phyloP scores from a whole-genome alignment of 352 stramenopile species.

The Phytophthora aleatoria region DNA sequence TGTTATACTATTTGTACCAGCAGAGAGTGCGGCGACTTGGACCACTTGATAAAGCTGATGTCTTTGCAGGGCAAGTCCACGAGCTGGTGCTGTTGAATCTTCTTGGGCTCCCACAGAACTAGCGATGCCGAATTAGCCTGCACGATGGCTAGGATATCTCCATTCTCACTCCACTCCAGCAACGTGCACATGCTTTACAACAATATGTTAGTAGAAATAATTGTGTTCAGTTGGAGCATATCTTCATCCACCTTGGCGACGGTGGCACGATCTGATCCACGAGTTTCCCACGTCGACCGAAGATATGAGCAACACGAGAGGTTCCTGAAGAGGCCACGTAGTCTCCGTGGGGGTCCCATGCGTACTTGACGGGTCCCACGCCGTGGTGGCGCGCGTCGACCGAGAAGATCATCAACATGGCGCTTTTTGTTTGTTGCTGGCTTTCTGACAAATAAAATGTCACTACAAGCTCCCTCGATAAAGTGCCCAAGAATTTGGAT shows the following conservation, averaged over 20 bases:
- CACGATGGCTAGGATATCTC: constrained; percentile 72
- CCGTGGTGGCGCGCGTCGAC: constrained; percentile 81
- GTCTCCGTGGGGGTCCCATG: constrained; percentile 78
- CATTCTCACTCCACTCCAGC: constrained; percentile 76
- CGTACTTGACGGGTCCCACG: constrained; percentile 72
- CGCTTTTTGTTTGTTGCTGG: constrained; percentile 6
- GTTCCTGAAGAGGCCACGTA: constrained; percentile 78
- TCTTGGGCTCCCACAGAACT: constrained; percentile 75
- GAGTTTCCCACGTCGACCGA: constrained; percentile 68
- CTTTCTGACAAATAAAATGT: constrained; percentile 13
- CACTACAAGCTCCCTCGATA: neutral
- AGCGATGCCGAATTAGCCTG: constrained; percentile 75
- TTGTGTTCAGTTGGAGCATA: neutral
- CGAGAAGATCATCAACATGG: constrained; percentile 84
- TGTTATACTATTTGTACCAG: constrained; percentile 35
- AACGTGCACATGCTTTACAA: constrained; percentile 61
- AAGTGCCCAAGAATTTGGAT: neutral
- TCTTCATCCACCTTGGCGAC: constrained; percentile 55
- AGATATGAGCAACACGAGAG: constrained; percentile 80
- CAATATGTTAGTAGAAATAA: constrained; percentile 5
- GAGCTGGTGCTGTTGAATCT: constrained; percentile 60
- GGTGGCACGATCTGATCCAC: constrained; percentile 82
- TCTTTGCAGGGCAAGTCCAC: constrained; percentile 77
- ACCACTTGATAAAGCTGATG: constrained; percentile 83
- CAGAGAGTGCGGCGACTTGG: constrained; percentile 62